A percentile compares a stretch with the other conserved stretches of the same genome.
Evolutionary conservation across 257 asterid species (phyloP).

Genomic region (Solanum chmielewskii): DNA sequence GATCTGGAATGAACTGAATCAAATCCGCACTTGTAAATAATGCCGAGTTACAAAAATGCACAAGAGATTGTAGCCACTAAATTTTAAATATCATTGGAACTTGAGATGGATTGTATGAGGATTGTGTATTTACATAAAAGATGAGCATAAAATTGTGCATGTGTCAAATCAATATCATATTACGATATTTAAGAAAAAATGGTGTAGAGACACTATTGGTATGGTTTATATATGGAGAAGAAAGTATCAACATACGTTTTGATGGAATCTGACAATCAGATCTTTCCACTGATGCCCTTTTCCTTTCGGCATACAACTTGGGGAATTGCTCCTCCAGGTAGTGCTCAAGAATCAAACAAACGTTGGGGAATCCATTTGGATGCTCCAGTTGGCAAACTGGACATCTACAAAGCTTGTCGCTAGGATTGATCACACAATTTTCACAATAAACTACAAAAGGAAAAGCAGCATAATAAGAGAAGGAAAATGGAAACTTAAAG

Average conservation of each 20-base stretch:
- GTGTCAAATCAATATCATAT: not conserved
- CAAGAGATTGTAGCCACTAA: not conserved
- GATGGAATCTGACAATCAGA: constrained; percentile 15
- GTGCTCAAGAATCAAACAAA: constrained; percentile 58
- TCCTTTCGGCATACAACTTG: constrained; percentile 36
- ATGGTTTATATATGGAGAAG: not conserved
- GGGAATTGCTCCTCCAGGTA: constrained; percentile 46
- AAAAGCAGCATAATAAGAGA: constrained; percentile 10
- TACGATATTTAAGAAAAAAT: not conserved
- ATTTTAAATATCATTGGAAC: not conserved
- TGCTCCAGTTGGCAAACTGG: constrained; percentile 51
- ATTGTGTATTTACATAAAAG: not conserved
- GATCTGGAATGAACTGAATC: not conserved
- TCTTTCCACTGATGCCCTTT: constrained; percentile 8
- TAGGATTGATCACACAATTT: constrained; percentile 29
- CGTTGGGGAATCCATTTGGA: constrained; percentile 47
- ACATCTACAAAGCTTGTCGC: constrained; percentile 33
- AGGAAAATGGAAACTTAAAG: not conserved
- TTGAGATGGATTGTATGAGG: not conserved
- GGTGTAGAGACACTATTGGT: not conserved
- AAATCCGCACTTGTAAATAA: not conserved
- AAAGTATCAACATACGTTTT: constrained; percentile 19
- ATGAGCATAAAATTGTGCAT: not conserved
- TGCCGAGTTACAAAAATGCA: not conserved
- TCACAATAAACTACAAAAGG: constrained; percentile 51